These are phyloP conservation scores for Furcasterigmium sp. DNA, from an alignment of 2,329 filamentous ascomycete species.

Conservation along the genomic window DNA sequence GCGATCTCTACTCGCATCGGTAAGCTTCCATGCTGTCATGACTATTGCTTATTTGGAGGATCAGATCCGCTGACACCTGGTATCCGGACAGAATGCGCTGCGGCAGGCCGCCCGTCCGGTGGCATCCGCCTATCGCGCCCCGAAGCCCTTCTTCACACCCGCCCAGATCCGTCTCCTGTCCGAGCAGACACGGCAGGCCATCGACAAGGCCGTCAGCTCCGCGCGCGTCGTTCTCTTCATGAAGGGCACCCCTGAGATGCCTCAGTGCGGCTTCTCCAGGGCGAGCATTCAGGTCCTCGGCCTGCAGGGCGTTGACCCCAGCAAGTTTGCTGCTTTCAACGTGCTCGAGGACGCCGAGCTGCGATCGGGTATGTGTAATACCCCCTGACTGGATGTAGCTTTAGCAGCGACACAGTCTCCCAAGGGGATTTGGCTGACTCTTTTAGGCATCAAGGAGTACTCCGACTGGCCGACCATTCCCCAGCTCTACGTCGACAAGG, in stretches of 20 bases:
- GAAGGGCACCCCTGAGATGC: constrained; percentile 96
- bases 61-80: constrained; percentile 17
- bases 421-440: constrained; percentile 6
- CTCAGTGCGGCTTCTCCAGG: constrained; percentile 94
- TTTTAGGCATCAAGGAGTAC: constrained; percentile 93
- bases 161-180: constrained; percentile 67
- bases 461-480: constrained; percentile 99
- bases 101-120: constrained; percentile 31
- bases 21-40: neutral
- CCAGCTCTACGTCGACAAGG: constrained; percentile 90
- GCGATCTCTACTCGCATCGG: constrained; percentile 3
- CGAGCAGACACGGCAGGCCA: constrained; percentile 71
- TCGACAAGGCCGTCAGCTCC: constrained; percentile 82
- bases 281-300: constrained; percentile 93
- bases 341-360: constrained; percentile 89
- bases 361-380: constrained; percentile 59
- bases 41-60: neutral
- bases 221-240: constrained; percentile 97
- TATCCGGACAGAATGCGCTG: constrained; percentile 29
- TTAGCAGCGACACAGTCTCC: no score
- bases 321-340: constrained; percentile 97
- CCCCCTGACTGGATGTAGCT: no score
- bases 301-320: constrained; percentile 88
- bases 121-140: constrained; percentile 16
- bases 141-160: constrained; percentile 14